Percentiles rank a stretch among this genome's conserved stretches.
phyloP scores from a whole-genome alignment of 2,329 filamentous ascomycete species.

The Verticillium longisporum region DNA sequence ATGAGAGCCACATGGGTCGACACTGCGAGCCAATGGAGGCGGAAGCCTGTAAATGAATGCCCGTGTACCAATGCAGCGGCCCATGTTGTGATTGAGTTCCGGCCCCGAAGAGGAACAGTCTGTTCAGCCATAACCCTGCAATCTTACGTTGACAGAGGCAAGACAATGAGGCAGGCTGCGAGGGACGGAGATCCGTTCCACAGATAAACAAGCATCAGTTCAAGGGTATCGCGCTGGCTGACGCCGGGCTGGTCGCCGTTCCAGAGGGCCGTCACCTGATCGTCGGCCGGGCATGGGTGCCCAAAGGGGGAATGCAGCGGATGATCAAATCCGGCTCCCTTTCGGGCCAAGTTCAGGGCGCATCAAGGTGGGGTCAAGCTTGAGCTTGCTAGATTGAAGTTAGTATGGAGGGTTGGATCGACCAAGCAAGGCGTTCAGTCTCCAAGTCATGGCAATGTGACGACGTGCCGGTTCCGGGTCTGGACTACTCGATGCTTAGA shows the following conservation, averaged over 20 bases:
- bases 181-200: not conserved
- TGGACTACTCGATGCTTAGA: not conserved
- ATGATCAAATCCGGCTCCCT: not conserved
- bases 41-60: not conserved
- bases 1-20: not conserved
- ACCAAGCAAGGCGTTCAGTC: not conserved
- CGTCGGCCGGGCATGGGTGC: not conserved
- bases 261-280: not conserved
- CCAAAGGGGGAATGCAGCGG: conserved; percentile 1
- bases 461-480: not conserved
- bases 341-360: not conserved
- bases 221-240: not conserved
- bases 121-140: not conserved
- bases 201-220: not conserved
- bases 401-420: not conserved
- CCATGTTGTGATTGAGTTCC: not conserved
- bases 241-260: not conserved
- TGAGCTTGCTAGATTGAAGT: not conserved
- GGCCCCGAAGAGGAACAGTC: not conserved
- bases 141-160: not conserved
- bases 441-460: not conserved
- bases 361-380: not conserved
- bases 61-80: not conserved
- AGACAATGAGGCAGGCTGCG: not conserved
- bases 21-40: not conserved